Percentiles rank a stretch among this genome's conserved stretches.
Evolutionary conservation across 2,329 filamentous ascomycete species (phyloP).

Genomic region (Stenocarpella maydis): DNA sequence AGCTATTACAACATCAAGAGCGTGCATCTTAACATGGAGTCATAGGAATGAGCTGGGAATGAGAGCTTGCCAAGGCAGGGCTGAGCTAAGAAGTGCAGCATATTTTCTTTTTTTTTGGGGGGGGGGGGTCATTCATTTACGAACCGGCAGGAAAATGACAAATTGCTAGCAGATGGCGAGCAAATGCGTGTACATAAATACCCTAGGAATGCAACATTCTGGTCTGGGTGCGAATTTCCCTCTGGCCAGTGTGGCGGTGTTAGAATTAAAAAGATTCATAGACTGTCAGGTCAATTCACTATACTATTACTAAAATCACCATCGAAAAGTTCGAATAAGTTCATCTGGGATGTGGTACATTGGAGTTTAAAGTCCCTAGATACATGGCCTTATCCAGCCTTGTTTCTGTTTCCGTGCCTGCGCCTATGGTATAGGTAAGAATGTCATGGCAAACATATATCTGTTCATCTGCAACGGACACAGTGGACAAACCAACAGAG

Average conservation of each 20-base stretch:
- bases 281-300: too few relatives aligned
- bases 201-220: not conserved
- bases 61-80: not conserved
- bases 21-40: constrained; percentile 48
- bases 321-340: not conserved
- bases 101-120: too few relatives aligned
- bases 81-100: not conserved
- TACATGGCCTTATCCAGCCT: not conserved
- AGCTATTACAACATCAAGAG: constrained; percentile 49
- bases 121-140: not conserved
- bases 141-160: not conserved
- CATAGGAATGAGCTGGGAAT: constrained; percentile 14
- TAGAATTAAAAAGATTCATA: too few relatives aligned
- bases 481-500: not conserved
- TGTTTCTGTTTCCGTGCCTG: not conserved
- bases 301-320: too few relatives aligned
- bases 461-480: not conserved
- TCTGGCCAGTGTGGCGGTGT: not conserved
- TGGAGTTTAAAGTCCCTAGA: too few relatives aligned
- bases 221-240: too few relatives aligned
- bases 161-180: not conserved
- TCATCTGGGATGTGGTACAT: not conserved
- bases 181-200: constrained; percentile 17
- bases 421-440: too few relatives aligned
- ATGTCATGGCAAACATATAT: too few relatives aligned